These are phyloP conservation scores for Blastomyces gilchristii DNA, from an alignment of 2,329 filamentous ascomycete genomes.

Conservation along the genomic window DNA sequence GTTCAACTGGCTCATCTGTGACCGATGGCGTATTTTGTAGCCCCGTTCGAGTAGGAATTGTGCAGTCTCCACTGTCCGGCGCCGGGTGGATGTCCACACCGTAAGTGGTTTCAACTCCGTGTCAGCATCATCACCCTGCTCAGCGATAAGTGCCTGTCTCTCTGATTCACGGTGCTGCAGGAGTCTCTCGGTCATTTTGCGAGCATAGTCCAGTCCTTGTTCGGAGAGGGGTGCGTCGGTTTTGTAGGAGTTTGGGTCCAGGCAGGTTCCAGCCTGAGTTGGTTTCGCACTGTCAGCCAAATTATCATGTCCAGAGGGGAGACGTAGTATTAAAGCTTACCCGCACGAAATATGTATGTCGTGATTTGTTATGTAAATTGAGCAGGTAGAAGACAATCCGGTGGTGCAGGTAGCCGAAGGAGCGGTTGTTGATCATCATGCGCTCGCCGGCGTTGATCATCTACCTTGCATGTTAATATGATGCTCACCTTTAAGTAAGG, in stretches of 20 bases:
- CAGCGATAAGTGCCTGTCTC: slow-evolving; percentile 56
- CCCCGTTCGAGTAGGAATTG: slow-evolving; percentile 68
- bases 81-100: slow-evolving; percentile 89
- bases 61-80: slow-evolving; percentile 82
- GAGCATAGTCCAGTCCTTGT: slow-evolving; percentile 68
- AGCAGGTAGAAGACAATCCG: slow-evolving; percentile 97
- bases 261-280: slow-evolving; percentile 61
- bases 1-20: slow-evolving; percentile 95
- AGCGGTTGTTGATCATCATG: slow-evolving; percentile 92
- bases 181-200: slow-evolving; percentile 75
- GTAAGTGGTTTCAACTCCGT: slow-evolving; percentile 67
- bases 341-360: slow-evolving; percentile 85
- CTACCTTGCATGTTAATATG: slow-evolving; percentile 20
- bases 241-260: slow-evolving; percentile 86
- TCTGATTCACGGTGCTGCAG: slow-evolving; percentile 76
- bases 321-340: slow-evolving; percentile 27
- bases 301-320: neutral
- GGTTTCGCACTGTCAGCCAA: slow-evolving; percentile 13
- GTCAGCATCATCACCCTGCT: slow-evolving; percentile 57
- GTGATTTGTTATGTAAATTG: slow-evolving; percentile 91
- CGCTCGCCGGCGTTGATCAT: slow-evolving; percentile 97
- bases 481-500: neutral
- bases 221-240: slow-evolving; percentile 75
- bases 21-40: slow-evolving; percentile 79
- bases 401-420: slow-evolving; percentile 92